These are phyloP conservation scores for Yamadazyma songkhlaensis DNA, from an alignment of 1,139 yeast genomes.

Conservation along the genomic window DNA sequence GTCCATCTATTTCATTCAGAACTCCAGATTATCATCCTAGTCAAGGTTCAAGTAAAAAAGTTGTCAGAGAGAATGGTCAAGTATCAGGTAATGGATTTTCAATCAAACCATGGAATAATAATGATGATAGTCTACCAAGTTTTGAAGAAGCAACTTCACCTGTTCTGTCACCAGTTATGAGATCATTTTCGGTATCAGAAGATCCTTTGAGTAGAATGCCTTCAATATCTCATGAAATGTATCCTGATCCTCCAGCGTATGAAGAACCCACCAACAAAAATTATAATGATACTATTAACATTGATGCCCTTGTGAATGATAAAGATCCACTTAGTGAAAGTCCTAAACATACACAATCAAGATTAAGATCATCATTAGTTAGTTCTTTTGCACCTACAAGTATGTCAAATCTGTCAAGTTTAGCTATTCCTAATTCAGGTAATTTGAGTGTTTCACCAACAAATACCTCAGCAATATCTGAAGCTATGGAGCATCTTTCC, in stretches of 20 bases:
- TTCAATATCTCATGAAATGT: slow-evolving; percentile 19
- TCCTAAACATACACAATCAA: slow-evolving; percentile 8
- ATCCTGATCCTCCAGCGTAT: slow-evolving; percentile 23
- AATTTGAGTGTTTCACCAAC: slow-evolving; percentile 5
- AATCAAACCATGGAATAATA: slow-evolving; percentile 27
- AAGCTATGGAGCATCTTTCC: neutral
- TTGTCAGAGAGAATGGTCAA: slow-evolving; percentile 10
- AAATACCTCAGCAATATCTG: slow-evolving; percentile 3
- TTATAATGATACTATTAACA: slow-evolving; percentile 13
- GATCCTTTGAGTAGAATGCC: slow-evolving; percentile 35
- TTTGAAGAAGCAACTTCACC: slow-evolving; percentile 55
- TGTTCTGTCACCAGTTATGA: slow-evolving; percentile 28
- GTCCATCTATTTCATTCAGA: slow-evolving; percentile 22
- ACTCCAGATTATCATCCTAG: slow-evolving; percentile 30
- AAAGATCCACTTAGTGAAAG: slow-evolving; percentile 6
- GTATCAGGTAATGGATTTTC: slow-evolving; percentile 33
- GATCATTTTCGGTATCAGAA: slow-evolving; percentile 34
- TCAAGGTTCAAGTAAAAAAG: neutral
- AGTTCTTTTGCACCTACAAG: slow-evolving; percentile 16
- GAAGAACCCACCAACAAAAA: slow-evolving; percentile 12
- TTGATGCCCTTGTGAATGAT: slow-evolving; percentile 22
- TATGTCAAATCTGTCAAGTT: slow-evolving; percentile 3
- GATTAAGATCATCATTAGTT: slow-evolving; percentile 15
- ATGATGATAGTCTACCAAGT: slow-evolving; percentile 43
- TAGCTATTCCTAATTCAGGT: slow-evolving; percentile 1